Evolutionary conservation across 805 yeast genomes (phyloP).

Genomic region (Cyberlindnera euphorbiae): DNA sequence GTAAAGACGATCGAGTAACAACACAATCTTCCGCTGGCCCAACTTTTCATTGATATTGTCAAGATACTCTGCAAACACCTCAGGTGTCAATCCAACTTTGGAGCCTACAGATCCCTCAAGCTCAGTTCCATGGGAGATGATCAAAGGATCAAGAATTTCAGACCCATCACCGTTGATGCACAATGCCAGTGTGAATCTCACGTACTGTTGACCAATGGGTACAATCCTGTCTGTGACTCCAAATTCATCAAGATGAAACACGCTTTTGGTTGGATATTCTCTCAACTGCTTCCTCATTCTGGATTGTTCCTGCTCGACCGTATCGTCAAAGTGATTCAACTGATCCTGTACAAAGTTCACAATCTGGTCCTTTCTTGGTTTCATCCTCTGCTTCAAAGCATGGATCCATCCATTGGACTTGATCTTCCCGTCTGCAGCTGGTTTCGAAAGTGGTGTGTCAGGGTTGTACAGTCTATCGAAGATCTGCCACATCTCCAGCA

Average conservation of each 20-base stretch:
- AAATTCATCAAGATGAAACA: constrained; percentile 36
- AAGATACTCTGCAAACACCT: constrained; percentile 22
- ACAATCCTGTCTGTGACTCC: constrained; percentile 20
- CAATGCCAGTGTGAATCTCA: constrained; percentile 15
- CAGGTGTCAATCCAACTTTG: constrained; percentile 18
- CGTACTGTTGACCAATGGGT: constrained; percentile 12
- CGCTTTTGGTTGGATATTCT: constrained; percentile 21
- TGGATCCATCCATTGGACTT: constrained; percentile 40
- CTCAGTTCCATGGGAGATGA: constrained; percentile 10
- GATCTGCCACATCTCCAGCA: constrained; percentile 27
- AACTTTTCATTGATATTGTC: constrained; percentile 11
- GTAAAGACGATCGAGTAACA: constrained; percentile 32
- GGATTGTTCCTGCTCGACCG: constrained; percentile 7
- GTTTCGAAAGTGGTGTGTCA: not conserved
- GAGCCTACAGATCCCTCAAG: constrained; percentile 15
- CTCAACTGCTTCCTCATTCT: constrained; percentile 20
- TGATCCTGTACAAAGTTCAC: constrained; percentile 19
- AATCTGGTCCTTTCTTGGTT: constrained; percentile 27
- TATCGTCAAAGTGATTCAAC: constrained; percentile 2
- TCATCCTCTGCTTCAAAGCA: constrained; percentile 32
- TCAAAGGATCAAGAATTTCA: constrained; percentile 17
- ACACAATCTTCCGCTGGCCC: constrained; percentile 20
- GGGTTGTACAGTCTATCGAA: constrained; percentile 21
- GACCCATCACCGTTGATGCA: constrained; percentile 21
- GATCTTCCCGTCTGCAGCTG: constrained; percentile 6